Conservation (phyloP, 2,329 filamentous ascomycete species). For the Fusarium armeniacum region DNA sequence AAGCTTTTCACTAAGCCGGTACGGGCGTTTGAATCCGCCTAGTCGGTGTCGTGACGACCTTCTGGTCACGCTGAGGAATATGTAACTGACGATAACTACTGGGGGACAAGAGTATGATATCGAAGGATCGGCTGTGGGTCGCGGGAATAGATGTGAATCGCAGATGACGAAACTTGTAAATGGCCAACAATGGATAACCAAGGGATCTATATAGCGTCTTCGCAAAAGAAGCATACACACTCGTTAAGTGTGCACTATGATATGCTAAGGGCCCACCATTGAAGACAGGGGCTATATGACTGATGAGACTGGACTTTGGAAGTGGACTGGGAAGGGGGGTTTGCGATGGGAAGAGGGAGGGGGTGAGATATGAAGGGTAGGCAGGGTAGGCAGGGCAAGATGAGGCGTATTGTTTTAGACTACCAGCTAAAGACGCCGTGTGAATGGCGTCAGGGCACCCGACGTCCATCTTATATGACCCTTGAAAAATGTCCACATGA, state of each 20-base stretch:
- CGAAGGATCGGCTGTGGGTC: conserved; percentile 38
- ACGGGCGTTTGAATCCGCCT: conserved; percentile 47
- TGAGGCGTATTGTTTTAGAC: conserved; percentile 47
- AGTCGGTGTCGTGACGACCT: conserved; percentile 46
- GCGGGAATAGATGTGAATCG: conserved; percentile 43
- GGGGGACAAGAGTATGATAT: conserved; percentile 28
- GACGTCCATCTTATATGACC: conserved; percentile 16
- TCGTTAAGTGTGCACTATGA: conserved; percentile 32
- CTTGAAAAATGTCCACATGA: conserved; percentile 21
- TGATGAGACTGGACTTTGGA: conserved; percentile 41
- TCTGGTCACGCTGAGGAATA: conserved; percentile 44
- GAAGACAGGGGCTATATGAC: conserved; percentile 44
- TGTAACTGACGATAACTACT: conserved; percentile 44
- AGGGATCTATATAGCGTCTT: conserved; percentile 49
- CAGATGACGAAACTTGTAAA: conserved; percentile 47
- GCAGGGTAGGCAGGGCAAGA: conserved; percentile 42
- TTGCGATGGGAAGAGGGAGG: conserved; percentile 30
- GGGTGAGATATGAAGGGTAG: conserved; percentile 39
- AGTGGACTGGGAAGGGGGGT: conserved; percentile 31
- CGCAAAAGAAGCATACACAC: conserved; percentile 38
- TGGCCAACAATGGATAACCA: conserved; percentile 41
- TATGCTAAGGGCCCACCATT: conserved; percentile 44
- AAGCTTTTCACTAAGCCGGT: conserved; percentile 43
- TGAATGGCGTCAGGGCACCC: conserved; percentile 44
- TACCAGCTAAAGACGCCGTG: conserved; percentile 39